Conservation (phyloP, 2,329 filamentous ascomycete species). For the Parascedosporium putredinis region DNA sequence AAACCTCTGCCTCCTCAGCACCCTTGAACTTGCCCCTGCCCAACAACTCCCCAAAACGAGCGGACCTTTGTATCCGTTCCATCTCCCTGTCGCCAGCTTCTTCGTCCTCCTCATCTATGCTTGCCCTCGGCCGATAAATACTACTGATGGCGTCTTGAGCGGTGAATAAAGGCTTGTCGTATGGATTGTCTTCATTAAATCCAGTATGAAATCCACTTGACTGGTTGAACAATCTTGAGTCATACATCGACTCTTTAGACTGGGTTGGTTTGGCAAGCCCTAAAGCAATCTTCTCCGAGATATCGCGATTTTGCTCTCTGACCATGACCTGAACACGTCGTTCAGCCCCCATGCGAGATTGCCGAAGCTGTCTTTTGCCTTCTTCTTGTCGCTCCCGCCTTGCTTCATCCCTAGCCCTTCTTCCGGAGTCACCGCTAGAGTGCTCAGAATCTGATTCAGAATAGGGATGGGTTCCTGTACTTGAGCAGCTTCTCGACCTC, state of each 20-base stretch:
- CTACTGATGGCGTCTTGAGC: constrained; percentile 90
- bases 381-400: constrained; percentile 71
- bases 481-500: constrained; percentile 21
- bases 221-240: constrained; percentile 91
- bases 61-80: constrained; percentile 76
- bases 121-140: constrained; percentile 77
- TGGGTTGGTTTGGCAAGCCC: constrained; percentile 92
- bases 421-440: constrained; percentile 55
- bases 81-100: constrained; percentile 73
- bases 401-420: constrained; percentile 65
- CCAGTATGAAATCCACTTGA: constrained; percentile 81
- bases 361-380: constrained; percentile 78
- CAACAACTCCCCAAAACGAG: constrained; percentile 74
- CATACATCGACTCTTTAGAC: constrained; percentile 90
- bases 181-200: constrained; percentile 95
- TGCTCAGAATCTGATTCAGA: constrained; percentile 39
- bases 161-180: constrained; percentile 94
- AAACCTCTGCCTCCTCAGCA: constrained; percentile 67
- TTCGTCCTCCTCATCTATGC: constrained; percentile 65
- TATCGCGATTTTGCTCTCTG: constrained; percentile 90
- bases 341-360: constrained; percentile 93
- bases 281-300: constrained; percentile 91
- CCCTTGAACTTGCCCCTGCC: constrained; percentile 90
- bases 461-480: constrained; percentile 40
- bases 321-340: constrained; percentile 86